Conservation (phyloP, 2,329 filamentous ascomycete genomes). For the Pseudopyrenochaeta lycopersici region DNA sequence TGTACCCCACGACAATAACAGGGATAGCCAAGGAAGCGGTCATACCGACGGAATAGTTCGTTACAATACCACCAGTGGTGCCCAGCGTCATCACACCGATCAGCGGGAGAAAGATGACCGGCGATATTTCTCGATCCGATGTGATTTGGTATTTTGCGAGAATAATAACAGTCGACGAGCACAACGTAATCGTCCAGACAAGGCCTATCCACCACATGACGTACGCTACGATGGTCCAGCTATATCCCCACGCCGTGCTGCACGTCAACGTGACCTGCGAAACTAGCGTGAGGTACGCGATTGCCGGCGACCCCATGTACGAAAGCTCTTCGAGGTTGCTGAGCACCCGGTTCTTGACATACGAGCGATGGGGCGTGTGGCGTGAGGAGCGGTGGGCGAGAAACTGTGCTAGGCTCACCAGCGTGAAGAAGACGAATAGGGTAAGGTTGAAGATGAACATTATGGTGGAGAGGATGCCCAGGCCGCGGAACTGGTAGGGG, state of each 20-base stretch:
- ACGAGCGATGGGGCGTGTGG: slow-evolving; percentile 9
- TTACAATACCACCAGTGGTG: slow-evolving; percentile 21
- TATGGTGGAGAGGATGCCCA: slow-evolving; percentile 18
- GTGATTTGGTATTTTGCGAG: slow-evolving; percentile 20
- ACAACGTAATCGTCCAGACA: slow-evolving; percentile 26
- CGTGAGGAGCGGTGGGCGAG: slow-evolving; percentile 3
- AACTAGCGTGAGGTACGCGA: slow-evolving; percentile 72
- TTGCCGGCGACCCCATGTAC: slow-evolving; percentile 66
- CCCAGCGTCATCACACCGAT: slow-evolving; percentile 27
- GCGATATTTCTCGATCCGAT: slow-evolving; percentile 14
- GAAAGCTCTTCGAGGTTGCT: slow-evolving; percentile 70
- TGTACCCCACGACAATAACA: slow-evolving; percentile 24
- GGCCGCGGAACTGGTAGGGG: slow-evolving; percentile 68
- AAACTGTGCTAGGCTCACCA: slow-evolving; percentile 10
- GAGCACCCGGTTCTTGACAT: slow-evolving; percentile 55
- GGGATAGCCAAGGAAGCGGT: slow-evolving; percentile 21
- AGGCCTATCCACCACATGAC: slow-evolving; percentile 33
- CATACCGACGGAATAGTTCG: slow-evolving; percentile 19
- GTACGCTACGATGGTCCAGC: slow-evolving; percentile 64
- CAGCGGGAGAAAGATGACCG: slow-evolving; percentile 23
- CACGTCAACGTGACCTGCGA: slow-evolving; percentile 67
- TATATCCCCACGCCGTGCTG: slow-evolving; percentile 70
- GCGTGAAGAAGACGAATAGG: slow-evolving; percentile 17
- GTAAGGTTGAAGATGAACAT: slow-evolving; percentile 27
- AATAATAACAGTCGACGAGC: slow-evolving; percentile 16